These are phyloP conservation scores for Rhynchosporium secalis DNA, from an alignment of 2,329 filamentous ascomycete species.

Conservation along the genomic window DNA sequence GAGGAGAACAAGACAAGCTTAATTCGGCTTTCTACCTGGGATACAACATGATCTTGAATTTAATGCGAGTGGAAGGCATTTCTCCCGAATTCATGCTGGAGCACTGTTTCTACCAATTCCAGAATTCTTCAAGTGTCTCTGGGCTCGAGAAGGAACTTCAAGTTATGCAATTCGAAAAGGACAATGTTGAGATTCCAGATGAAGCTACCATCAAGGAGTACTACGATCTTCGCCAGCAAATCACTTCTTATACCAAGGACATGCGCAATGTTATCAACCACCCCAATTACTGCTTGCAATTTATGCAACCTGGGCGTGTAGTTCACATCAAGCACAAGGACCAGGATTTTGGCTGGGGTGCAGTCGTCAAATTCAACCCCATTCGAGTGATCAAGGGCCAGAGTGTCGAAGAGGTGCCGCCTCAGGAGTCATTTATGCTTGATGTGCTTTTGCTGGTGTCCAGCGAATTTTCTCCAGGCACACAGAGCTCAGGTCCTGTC, in stretches of 20 bases:
- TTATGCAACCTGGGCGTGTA: conserved; percentile 82
- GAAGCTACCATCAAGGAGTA: conserved; percentile 92
- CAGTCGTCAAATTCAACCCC: conserved; percentile 71
- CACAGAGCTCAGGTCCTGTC: conserved; percentile 63
- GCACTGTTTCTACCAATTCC: conserved; percentile 96
- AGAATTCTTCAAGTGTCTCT: conserved; percentile 87
- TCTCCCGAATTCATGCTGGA: conserved; percentile 99
- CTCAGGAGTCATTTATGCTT: conserved; percentile 78
- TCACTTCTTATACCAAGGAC: conserved; percentile 81
- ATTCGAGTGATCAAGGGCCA: conserved; percentile 67
- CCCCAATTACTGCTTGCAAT: conserved; percentile 81
- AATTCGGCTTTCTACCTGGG: conserved; percentile 97
- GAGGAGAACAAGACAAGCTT: conserved; percentile 92
- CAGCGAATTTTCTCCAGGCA: conserved; percentile 50
- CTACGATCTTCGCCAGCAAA: conserved; percentile 82
- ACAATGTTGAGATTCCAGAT: conserved; percentile 75
- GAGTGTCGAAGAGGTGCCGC: conserved; percentile 63
- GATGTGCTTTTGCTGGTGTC: conserved; percentile 75
- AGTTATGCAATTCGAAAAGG: conserved; percentile 73
- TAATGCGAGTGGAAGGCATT: conserved; percentile 97
- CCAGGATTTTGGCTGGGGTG: conserved; percentile 91
- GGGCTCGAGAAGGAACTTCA: conserved; percentile 80
- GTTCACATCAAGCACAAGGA: conserved; percentile 80
- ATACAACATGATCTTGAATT: conserved; percentile 98
- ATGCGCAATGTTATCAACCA: conserved; percentile 92